Percentiles rank a stretch among this genome's conserved stretches.
Conservation (phyloP, 768 basidiomycete species). For the Suillus tomentosus region DNA sequence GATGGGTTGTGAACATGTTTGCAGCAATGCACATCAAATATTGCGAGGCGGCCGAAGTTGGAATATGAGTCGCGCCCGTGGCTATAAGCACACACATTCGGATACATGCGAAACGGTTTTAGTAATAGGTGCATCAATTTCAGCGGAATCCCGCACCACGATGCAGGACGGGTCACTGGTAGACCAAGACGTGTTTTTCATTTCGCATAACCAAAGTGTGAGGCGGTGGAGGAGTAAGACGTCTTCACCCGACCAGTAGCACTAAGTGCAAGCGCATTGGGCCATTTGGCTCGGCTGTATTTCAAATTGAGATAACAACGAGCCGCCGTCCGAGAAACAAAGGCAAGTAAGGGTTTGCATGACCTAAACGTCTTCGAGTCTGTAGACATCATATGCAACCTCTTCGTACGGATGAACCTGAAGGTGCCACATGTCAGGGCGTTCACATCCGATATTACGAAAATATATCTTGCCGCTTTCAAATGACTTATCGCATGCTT, state of each 20-base stretch:
- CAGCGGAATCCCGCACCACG: constrained; percentile 4
- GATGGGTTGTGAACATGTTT: neutral
- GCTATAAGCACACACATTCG: neutral
- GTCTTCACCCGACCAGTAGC: constrained; percentile 5
- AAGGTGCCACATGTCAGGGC: constrained; percentile 3
- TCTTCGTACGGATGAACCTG: constrained; percentile 61
- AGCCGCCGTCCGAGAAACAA: constrained; percentile 2
- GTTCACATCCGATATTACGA: constrained; percentile 2
- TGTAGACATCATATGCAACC: constrained; percentile 59
- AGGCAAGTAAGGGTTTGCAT: neutral
- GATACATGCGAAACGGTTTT: neutral
- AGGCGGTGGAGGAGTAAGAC: neutral
- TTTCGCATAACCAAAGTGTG: neutral
- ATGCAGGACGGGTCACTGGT: neutral
- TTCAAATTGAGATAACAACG: neutral
- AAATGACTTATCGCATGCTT: constrained; percentile 44
- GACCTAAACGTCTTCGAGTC: constrained; percentile 44
- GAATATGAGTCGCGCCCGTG: neutral
- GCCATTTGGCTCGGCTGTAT: neutral
- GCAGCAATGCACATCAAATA: constrained; percentile 2
- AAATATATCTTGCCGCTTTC: constrained; percentile 42
- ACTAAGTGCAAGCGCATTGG: neutral
- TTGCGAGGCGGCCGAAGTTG: constrained; percentile 1
- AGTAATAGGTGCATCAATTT: neutral
- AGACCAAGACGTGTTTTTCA: constrained; percentile 4